Evolutionary conservation across 192 early-diverging fungal genomes (phyloP), one percentile per base, ranked within the genome.

Genomic region (Podila minutissima): DNA sequence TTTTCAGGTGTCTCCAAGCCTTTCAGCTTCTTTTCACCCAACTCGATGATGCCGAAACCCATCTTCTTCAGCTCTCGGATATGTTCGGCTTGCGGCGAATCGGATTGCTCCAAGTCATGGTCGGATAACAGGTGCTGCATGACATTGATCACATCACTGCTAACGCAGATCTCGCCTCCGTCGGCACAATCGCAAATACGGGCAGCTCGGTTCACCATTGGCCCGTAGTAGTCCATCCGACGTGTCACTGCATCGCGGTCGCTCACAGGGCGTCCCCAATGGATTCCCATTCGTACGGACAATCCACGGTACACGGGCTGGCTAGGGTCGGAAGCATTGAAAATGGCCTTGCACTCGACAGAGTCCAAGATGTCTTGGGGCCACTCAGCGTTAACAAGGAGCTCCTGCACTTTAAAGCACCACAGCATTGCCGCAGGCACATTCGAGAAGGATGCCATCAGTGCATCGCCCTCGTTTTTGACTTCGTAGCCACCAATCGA

Each of bases 201-300:
- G 35, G 93, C 88, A 4, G 95, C 91, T 13, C 94, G 91, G 75
- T 97, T 97, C 48, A 96, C 95, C 88, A 97, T 93, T 1, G 95
- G 96, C 0, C 96, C 96, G 88, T 95, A 97, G 82, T 97, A 97
- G 82, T 97, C 96, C 96, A 97, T 97, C 55, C 96, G 92, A 37
- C 91, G 87, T 26, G 96, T 97, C 58, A 96, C 88, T 15, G 95
- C 94, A 68, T 97, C 94, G 24, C 91, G 89, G 65, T 97, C 96
- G 59, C 93, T 95, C 5, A 96, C 91, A 4, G 95, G 95, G 19
- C 78, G 84, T 65, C 96, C 96, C 87, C 93, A 94, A 78, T 97
- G 96, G 74, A 97, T 92, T 31, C 96, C 96, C 94, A 97, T 97
- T 28, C 96, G 93, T 24, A 97, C 95, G 19, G 94, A 93, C 37